phyloP scores from a whole-genome alignment of 2,329 filamentous ascomycete species.

The Arthrinium phaeospermum region DNA sequence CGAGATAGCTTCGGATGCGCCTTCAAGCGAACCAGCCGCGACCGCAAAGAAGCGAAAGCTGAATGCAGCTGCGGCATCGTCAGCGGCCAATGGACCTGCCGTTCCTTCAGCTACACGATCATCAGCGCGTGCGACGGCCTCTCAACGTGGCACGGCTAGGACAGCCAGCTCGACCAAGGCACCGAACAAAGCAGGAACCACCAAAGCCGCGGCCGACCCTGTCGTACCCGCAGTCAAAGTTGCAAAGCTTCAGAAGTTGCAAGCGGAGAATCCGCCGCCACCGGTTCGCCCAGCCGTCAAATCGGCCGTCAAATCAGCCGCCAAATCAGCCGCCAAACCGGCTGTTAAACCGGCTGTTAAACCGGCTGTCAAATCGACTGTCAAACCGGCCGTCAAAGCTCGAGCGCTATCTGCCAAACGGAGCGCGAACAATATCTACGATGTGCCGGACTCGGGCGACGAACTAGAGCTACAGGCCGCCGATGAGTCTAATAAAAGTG shows the following conservation, averaged over 20 bases:
- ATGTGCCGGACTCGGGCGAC: conserved; percentile 38
- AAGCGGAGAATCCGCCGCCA: not conserved
- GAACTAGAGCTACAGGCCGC: conserved; percentile 26
- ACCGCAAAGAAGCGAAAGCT: conserved; percentile 21
- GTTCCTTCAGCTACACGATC: conserved; percentile 20
- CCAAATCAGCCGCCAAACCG: too few species aligned
- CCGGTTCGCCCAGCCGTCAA: not conserved
- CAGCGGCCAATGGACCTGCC: conserved; percentile 14
- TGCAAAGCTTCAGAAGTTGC: not conserved
- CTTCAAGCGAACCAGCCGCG: not conserved
- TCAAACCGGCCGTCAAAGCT: not conserved
- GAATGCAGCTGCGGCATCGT: conserved; percentile 1
- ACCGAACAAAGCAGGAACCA: not conserved
- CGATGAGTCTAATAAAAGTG: not conserved
- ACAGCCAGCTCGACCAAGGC: not conserved
- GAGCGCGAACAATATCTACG: conserved; percentile 34
- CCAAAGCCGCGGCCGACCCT: not conserved
- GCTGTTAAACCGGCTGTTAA: too few species aligned
- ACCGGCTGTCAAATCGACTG: too few species aligned
- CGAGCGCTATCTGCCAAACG: conserved; percentile 12
- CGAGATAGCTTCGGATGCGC: not conserved
- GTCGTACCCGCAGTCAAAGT: not conserved
- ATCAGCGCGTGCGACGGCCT: conserved; percentile 5
- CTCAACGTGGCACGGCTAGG: conserved; percentile 13
- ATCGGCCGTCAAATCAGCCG: too few species aligned